Percentiles rank a stretch among this genome's conserved stretches.
Evolutionary conservation across 2,329 filamentous ascomycete genomes (phyloP).

Genomic region (Epicoccum sorghinum): DNA sequence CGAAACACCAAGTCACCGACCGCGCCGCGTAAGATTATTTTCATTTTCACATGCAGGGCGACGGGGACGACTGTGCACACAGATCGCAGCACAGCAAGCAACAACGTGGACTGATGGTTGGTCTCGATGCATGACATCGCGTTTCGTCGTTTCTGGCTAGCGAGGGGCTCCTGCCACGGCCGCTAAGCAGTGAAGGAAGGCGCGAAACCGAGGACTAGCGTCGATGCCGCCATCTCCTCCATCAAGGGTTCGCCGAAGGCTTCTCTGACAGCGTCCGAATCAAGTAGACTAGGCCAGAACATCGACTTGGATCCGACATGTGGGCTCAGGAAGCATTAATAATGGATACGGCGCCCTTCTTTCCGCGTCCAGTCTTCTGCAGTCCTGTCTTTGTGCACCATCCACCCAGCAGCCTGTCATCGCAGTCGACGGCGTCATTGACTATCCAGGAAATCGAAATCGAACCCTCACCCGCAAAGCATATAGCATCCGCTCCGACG

Average conservation of each 20-base stretch:
- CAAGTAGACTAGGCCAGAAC: constrained; percentile 17
- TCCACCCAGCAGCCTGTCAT: constrained; percentile 7
- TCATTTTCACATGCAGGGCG: constrained; percentile 10
- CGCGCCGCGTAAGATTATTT: constrained; percentile 14
- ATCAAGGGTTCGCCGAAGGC: constrained; percentile 20
- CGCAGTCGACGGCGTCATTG: constrained; percentile 16
- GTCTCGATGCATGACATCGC: constrained; percentile 29
- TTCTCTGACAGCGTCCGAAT: constrained; percentile 13
- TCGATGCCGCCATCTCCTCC: constrained; percentile 25
- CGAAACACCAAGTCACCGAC: constrained; percentile 12
- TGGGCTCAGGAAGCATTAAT: constrained; percentile 24
- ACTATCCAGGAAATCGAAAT: constrained; percentile 13
- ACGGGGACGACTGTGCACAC: constrained; percentile 26
- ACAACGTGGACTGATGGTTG: constrained; percentile 32
- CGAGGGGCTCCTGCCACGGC: constrained; percentile 8
- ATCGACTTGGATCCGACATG: constrained; percentile 14
- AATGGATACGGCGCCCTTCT: constrained; percentile 12
- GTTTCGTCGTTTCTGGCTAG: constrained; percentile 26
- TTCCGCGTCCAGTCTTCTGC: constrained; percentile 1
- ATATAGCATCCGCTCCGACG: constrained; percentile 17
- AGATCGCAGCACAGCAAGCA: constrained; percentile 27
- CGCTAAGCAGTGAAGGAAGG: neutral
- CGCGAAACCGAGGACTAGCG: constrained; percentile 13
- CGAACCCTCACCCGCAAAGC: constrained; percentile 13
- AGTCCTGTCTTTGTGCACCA: constrained; percentile 4